Evolutionary conservation across 768 basidiomycete genomes (phyloP).

Genomic region (Tulasnella sp.): DNA sequence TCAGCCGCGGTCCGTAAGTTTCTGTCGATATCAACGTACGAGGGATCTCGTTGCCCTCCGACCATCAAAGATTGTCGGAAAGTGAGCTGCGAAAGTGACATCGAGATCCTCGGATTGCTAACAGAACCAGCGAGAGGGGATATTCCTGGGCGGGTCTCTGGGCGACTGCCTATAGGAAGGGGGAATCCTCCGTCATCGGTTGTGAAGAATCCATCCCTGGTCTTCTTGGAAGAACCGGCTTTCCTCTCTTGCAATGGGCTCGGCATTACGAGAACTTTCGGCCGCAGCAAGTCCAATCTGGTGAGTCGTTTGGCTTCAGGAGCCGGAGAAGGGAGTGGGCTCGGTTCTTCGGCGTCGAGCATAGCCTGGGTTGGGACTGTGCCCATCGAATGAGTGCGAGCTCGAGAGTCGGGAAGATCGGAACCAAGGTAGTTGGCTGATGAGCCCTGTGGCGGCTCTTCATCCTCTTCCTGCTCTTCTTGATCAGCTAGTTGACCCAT

Average conservation of each 20-base stretch:
- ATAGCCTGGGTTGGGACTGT: slow-evolving; percentile 56
- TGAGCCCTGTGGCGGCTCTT: neutral
- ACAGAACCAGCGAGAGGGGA: slow-evolving; percentile 40
- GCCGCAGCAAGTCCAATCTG: slow-evolving; percentile 64
- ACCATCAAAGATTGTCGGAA: slow-evolving; percentile 72
- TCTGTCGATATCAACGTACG: slow-evolving; percentile 48
- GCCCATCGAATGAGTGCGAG: slow-evolving; percentile 23
- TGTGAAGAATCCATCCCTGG: slow-evolving; percentile 41
- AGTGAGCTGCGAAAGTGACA: slow-evolving; percentile 70
- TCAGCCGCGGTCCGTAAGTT: slow-evolving; percentile 55
- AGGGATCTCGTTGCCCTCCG: slow-evolving; percentile 51
- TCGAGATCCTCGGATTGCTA: slow-evolving; percentile 64
- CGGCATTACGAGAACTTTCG: slow-evolving; percentile 92
- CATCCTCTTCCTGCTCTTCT: neutral
- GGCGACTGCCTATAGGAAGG: slow-evolving; percentile 45
- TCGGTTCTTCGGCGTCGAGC: slow-evolving; percentile 42
- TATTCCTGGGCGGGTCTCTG: neutral
- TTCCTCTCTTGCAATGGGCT: slow-evolving; percentile 54
- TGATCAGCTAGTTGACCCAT: neutral
- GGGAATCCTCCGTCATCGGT: slow-evolving; percentile 58
- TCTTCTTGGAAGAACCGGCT: slow-evolving; percentile 15
- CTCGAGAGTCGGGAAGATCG: neutral
- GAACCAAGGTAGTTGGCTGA: neutral
- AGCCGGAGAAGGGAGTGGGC: slow-evolving; percentile 24
- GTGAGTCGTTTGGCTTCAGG: slow-evolving; percentile 22